Evolutionary conservation across 257 asterid genomes (phyloP).

Genomic region (Parsonsia alboflavescens): DNA sequence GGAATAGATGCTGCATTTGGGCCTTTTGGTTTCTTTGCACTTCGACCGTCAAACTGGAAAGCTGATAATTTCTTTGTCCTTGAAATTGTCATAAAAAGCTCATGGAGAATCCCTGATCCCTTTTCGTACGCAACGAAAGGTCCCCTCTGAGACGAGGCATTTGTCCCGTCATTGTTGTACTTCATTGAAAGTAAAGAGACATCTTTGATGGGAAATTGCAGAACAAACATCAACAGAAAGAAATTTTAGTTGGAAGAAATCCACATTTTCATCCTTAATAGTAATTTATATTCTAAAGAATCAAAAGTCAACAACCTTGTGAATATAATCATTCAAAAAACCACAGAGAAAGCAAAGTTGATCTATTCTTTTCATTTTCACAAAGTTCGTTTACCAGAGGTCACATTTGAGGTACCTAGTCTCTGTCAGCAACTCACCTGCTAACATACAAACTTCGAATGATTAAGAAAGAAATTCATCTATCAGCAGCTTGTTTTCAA

Average conservation of each 20-base stretch:
- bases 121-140: neutral
- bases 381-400: neutral
- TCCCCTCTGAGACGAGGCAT: neutral
- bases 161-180: neutral
- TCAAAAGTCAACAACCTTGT: neutral
- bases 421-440: neutral
- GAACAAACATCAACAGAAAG: neutral
- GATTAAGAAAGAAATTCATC: neutral
- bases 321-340: neutral
- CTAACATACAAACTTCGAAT: neutral
- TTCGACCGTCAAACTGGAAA: neutral
- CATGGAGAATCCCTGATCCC: neutral
- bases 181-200: neutral
- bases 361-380: neutral
- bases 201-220: neutral
- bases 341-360: neutral
- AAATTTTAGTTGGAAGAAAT: neutral
- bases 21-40: too few relatives aligned
- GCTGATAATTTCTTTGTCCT: too few relatives aligned
- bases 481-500: constrained; percentile 20
- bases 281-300: neutral
- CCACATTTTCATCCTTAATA: neutral
- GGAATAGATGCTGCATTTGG: too few relatives aligned
- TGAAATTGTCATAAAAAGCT: neutral
- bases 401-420: neutral